These are phyloP conservation scores for Vigna mungo DNA, from an alignment of 306 rosid genomes.

Conservation along the genomic window DNA sequence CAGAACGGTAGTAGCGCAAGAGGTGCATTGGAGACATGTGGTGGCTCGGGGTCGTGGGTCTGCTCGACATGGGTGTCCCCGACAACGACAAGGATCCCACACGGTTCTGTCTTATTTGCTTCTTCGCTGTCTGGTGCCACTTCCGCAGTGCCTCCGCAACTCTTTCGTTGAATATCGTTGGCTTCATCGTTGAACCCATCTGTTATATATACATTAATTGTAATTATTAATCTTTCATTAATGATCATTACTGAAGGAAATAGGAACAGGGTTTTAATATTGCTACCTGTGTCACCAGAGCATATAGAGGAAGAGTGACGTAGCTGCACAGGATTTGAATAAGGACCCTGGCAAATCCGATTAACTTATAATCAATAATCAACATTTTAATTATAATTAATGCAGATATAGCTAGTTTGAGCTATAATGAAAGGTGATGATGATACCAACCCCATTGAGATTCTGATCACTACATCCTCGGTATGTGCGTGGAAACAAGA, in stretches of 20 bases:
- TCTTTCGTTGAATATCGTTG: slow-evolving; percentile 82
- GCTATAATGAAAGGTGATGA: background rate
- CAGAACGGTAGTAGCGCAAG: slow-evolving; percentile 58
- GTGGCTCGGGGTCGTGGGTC: slow-evolving; percentile 61
- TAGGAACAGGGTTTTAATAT: too few relatives aligned
- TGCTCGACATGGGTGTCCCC: slow-evolving; percentile 61
- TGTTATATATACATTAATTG: slow-evolving; percentile 15
- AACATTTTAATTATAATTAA: background rate
- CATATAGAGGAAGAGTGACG: slow-evolving; percentile 90
- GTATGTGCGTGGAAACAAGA: slow-evolving; percentile 69
- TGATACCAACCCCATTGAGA: slow-evolving; percentile 76
- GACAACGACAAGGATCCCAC: slow-evolving; percentile 46
- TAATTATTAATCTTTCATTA: too few relatives aligned
- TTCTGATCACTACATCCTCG: slow-evolving; percentile 73
- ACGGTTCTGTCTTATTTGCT: slow-evolving; percentile 60
- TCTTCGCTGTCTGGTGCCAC: slow-evolving; percentile 80
- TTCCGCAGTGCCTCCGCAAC: slow-evolving; percentile 70
- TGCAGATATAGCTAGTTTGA: too few relatives aligned
- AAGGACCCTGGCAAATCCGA: slow-evolving; percentile 54
- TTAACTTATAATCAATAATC: background rate
- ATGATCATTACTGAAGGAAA: too few relatives aligned
- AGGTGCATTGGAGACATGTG: slow-evolving; percentile 66
- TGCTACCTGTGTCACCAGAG: slow-evolving; percentile 86
- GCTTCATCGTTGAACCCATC: slow-evolving; percentile 92
- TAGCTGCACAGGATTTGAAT: slow-evolving; percentile 89